Base-by-base conservation (phyloP, 192 early-diverging fungal genomes). In the Coemansia sp. region DNA sequence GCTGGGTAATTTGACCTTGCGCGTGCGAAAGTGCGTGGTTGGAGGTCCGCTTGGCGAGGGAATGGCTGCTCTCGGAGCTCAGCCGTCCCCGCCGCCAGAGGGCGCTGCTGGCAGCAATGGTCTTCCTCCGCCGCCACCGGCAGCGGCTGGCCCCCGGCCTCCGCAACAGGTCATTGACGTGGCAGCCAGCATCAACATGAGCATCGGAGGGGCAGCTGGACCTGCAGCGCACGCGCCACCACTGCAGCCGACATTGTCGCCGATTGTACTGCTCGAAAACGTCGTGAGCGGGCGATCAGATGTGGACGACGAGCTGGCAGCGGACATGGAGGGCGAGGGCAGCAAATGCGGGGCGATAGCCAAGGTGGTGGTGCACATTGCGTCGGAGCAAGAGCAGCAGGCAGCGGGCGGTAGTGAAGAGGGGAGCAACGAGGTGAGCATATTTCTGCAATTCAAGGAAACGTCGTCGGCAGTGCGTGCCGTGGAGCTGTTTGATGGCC, bases 301-400 rank as follows among this genome's bases (percentile, higher is more conserved):
- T 32, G 82, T 92, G 25, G 94, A 96, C 80, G 88, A 92, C 46
- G 84, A 89, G 15, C 84, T 96, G 47, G 86, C 91, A n/a, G 88
- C 86, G 1, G 94, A 96, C 68, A 93, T 96, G 64, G 79, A 81
- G 12, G 90, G 91, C 51, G 94, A 96, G 68, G 94, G 91, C 57
- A 71, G 71, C 64, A 95, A 95, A 74, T 94, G 89, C 64, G 94
- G 94, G 1, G 70, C 73, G 51, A 89, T 96, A 6, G 60, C 61
- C 42, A 85, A 85, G 39, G 91, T 94, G 0, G 78, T 86, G 32
- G 83, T 93, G 53, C 86, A 87, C 60, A 68, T 86, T 60, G 82
- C 71, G 27, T 62, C 77, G 49, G 62, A 66, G 11, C 66, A 56
- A 24, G 83, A 77, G 41, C 37, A 53, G 14, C 53, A 46, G 51